Conservation (phyloP, 257 asterid genomes). For the Eustoma russellianum region DNA sequence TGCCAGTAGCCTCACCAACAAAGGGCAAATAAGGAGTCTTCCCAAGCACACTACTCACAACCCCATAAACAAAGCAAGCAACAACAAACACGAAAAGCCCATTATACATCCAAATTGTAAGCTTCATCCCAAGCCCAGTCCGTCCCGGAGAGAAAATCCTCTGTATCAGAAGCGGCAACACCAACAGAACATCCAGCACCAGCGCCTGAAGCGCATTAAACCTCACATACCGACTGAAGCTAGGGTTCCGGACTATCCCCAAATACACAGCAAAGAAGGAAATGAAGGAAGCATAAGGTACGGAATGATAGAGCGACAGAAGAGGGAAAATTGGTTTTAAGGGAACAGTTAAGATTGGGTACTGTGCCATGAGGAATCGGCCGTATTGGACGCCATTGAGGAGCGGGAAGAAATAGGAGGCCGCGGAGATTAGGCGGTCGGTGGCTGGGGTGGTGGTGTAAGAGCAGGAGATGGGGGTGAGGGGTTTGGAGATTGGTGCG, state of each 20-base stretch:
- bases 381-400: constrained; percentile 90
- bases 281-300: constrained; percentile 79
- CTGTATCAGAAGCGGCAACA: constrained; percentile 68
- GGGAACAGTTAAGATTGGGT: constrained; percentile 57
- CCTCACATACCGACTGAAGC: constrained; percentile 56
- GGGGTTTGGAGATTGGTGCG: constrained; percentile 10
- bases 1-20: constrained; percentile 77
- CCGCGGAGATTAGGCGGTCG: constrained; percentile 88
- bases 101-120: constrained; percentile 57
- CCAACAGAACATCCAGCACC: constrained; percentile 74
- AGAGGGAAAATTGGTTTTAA: constrained; percentile 73
- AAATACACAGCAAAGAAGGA: constrained; percentile 81
- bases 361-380: constrained; percentile 67
- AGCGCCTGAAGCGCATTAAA: constrained; percentile 88
- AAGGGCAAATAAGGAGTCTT: constrained; percentile 81
- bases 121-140: constrained; percentile 48
- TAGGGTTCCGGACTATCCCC: constrained; percentile 62
- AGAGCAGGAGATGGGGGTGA: constrained; percentile 18
- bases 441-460: constrained; percentile 60
- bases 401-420: constrained; percentile 81
- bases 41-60: constrained; percentile 55
- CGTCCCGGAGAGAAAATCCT: constrained; percentile 63
- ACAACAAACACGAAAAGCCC: constrained; percentile 54
- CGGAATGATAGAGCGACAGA: constrained; percentile 66
- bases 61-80: constrained; percentile 69